Evolutionary conservation across 768 basidiomycete genomes (phyloP).

Genomic region (Collybia sordida): DNA sequence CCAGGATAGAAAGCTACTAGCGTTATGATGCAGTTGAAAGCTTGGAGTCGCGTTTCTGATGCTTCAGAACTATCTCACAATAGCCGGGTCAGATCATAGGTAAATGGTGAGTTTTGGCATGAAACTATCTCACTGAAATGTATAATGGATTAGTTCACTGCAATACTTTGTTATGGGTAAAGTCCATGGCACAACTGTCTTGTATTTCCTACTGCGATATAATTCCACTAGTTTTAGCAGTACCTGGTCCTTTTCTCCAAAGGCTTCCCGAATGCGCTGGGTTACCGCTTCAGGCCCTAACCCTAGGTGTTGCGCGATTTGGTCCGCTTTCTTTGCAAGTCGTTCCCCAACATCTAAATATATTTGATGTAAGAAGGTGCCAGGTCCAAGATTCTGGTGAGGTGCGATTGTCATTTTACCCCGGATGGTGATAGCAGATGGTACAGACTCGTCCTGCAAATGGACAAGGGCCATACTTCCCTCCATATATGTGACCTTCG

Average conservation of each 20-base stretch:
- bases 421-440: neutral
- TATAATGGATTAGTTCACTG: neutral
- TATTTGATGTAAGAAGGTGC: neutral
- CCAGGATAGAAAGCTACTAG: neutral
- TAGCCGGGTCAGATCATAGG: neutral
- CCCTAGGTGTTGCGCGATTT: neutral
- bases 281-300: neutral
- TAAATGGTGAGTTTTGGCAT: neutral
- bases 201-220: neutral
- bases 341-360: neutral
- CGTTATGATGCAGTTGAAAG: neutral
- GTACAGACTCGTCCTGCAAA: neutral
- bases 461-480: neutral
- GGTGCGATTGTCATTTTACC: neutral
- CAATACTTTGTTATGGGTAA: neutral
- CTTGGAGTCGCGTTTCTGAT: neutral
- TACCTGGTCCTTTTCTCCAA: neutral
- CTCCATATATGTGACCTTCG: no score
- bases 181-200: no score
- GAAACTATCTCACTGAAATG: neutral
- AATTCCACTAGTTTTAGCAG: neutral
- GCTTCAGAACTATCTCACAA: neutral
- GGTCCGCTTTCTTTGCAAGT: neutral
- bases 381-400: neutral
- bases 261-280: neutral